These are phyloP conservation scores for Aspergillus unguis DNA, from an alignment of 2,329 filamentous ascomycete genomes.

Conservation along the genomic window DNA sequence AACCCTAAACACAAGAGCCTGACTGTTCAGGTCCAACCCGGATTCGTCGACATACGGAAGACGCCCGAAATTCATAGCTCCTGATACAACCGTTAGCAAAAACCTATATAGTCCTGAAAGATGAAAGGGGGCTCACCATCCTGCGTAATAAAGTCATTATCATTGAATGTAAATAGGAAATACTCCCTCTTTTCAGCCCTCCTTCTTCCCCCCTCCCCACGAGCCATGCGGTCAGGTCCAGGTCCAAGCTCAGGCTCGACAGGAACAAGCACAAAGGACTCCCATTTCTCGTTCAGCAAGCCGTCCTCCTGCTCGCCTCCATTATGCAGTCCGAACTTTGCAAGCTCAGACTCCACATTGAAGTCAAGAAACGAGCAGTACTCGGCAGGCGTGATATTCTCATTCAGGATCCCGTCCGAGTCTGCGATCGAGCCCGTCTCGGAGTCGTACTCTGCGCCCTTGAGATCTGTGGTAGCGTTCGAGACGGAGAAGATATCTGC, in stretches of 20 bases:
- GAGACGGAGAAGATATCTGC: conserved; percentile 67
- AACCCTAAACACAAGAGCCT: conserved; percentile 58
- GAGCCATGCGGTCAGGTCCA: too few species aligned
- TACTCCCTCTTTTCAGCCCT: conserved; percentile 54
- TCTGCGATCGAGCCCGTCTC: conserved; percentile 46
- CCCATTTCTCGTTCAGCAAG: conserved; percentile 75
- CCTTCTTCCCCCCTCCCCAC: not conserved
- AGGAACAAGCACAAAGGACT: conserved; percentile 62
- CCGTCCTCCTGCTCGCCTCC: conserved; percentile 58
- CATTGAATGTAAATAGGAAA: conserved; percentile 64
- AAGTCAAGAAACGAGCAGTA: conserved; percentile 68
- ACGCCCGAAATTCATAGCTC: conserved; percentile 56
- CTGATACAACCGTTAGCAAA: conserved; percentile 26
- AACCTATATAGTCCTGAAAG: not conserved
- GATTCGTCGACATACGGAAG: conserved; percentile 56
- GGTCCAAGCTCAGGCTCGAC: conserved; percentile 44
- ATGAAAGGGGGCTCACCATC: conserved; percentile 47
- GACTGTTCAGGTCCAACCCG: conserved; percentile 59
- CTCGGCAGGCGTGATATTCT: conserved; percentile 54
- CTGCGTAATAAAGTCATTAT: conserved; percentile 75
- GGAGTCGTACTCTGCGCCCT: conserved; percentile 40
- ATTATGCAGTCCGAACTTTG: conserved; percentile 65
- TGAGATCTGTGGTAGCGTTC: conserved; percentile 57
- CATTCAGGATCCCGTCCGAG: conserved; percentile 52
- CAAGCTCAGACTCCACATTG: conserved; percentile 64